phyloP scores from a whole-genome alignment of 768 basidiomycete species.

The Mycena sanguinolenta region DNA sequence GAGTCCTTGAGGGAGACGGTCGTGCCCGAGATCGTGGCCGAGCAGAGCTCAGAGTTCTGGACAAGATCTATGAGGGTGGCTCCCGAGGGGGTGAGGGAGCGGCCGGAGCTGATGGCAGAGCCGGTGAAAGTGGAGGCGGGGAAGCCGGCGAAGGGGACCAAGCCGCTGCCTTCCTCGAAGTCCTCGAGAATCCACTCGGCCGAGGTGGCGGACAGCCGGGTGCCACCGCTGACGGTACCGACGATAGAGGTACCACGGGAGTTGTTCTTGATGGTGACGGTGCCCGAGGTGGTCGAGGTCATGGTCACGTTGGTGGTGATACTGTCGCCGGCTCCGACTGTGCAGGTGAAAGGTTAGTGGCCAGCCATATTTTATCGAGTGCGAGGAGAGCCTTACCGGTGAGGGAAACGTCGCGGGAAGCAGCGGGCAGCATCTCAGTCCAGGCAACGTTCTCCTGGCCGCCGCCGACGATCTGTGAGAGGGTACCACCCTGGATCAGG shows the following conservation, averaged over 20 bases:
- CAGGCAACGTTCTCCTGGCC: constrained; percentile 31
- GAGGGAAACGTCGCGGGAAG: constrained; percentile 22
- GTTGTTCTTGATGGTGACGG: constrained; percentile 25
- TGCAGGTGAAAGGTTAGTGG: not conserved
- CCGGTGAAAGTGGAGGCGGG: constrained; percentile 30
- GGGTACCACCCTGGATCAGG: constrained; percentile 29
- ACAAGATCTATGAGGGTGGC: constrained; percentile 29
- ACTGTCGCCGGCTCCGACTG: constrained; percentile 27
- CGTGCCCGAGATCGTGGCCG: constrained; percentile 30
- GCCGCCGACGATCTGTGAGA: constrained; percentile 24
- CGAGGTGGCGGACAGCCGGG: constrained; percentile 24
- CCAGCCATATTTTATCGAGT: not conserved
- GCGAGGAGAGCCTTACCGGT: constrained; percentile 7
- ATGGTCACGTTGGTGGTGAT: constrained; percentile 30
- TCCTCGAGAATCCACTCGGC: constrained; percentile 35
- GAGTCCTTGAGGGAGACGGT: constrained; percentile 24
- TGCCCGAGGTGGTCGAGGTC: constrained; percentile 25
- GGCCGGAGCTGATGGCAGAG: constrained; percentile 23
- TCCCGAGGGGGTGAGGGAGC: constrained; percentile 11
- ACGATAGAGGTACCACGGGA: constrained; percentile 28
- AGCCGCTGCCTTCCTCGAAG: constrained; percentile 21
- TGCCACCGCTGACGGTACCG: constrained; percentile 30
- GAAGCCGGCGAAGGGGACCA: constrained; percentile 29
- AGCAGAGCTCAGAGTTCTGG: constrained; percentile 33
- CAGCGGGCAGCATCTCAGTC: constrained; percentile 32